A percentile compares a stretch with the other conserved stretches of the same genome.
phyloP scores from a whole-genome alignment of 805 yeast species.

The Saccharomyces paradoxus region DNA sequence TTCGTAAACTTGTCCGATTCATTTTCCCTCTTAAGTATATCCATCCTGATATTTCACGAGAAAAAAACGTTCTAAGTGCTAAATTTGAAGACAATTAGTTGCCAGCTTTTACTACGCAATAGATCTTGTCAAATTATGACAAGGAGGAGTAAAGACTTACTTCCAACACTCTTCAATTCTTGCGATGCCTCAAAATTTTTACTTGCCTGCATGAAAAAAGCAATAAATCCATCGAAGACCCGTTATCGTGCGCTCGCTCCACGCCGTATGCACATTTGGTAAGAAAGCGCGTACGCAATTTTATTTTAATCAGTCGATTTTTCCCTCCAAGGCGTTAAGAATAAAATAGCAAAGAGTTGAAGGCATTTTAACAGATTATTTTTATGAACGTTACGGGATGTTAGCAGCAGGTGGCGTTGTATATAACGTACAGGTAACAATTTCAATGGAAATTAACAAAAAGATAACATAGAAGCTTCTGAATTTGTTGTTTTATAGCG shows the following conservation, averaged over 20 bases:
- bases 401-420: too few relatives aligned
- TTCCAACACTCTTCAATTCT: background rate
- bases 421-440: too few relatives aligned
- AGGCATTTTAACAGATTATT: background rate
- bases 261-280: background rate
- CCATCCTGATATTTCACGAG: background rate
- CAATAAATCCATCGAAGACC: background rate
- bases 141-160: background rate
- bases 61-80: too few relatives aligned
- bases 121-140: too few relatives aligned
- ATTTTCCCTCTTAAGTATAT: background rate
- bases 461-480: too few relatives aligned
- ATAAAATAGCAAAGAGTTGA: background rate
- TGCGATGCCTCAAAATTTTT: background rate
- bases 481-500: too few relatives aligned
- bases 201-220: background rate
- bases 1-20: conserved; percentile 1
- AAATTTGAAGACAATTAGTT: background rate
- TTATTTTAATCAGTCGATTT: too few relatives aligned
- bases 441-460: too few relatives aligned
- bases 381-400: too few relatives aligned
- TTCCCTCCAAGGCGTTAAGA: background rate
- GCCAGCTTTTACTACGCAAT: too few relatives aligned
- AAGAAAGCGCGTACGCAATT: background rate
- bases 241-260: background rate